A percentile compares a stretch with the other conserved stretches of the same genome.
These are phyloP conservation scores for Lentinula guzmanii DNA, from an alignment of 768 basidiomycete species.

Conservation along the genomic window DNA sequence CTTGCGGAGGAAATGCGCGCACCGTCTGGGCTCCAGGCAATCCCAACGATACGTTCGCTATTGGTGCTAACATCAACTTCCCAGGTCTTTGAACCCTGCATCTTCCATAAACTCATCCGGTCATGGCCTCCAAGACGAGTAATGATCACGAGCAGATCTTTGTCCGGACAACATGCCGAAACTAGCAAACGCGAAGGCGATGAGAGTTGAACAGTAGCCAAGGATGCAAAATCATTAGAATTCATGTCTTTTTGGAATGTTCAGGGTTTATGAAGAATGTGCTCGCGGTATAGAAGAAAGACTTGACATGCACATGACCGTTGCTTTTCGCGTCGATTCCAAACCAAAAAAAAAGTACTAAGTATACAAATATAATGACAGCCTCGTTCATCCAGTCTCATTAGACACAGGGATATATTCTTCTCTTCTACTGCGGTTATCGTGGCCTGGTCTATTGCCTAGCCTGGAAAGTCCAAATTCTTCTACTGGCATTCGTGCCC, in stretches of 20 bases:
- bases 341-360: neutral
- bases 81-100: conserved; percentile 77
- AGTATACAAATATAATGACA: neutral
- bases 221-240: conserved; percentile 44
- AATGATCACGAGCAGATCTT: conserved; percentile 68
- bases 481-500: conserved; percentile 48
- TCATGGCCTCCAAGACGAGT: conserved; percentile 64
- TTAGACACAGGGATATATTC: conserved; percentile 41
- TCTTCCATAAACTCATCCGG: conserved; percentile 73
- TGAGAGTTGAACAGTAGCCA: conserved; percentile 53
- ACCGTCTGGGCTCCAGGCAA: conserved; percentile 87
- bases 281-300: neutral
- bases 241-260: conserved; percentile 23
- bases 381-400: neutral
- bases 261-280: neutral
- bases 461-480: conserved; percentile 34
- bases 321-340: neutral
- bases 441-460: conserved; percentile 29
- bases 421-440: conserved; percentile 26
- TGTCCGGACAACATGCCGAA: conserved; percentile 79
- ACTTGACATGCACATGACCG: neutral
- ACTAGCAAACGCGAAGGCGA: conserved; percentile 50
- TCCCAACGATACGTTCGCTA: conserved; percentile 45
- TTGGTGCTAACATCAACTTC: conserved; percentile 59
- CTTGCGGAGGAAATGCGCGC: conserved; percentile 14